Conservation (phyloP, 805 yeast genomes). For the Debaryomyces castellii region DNA sequence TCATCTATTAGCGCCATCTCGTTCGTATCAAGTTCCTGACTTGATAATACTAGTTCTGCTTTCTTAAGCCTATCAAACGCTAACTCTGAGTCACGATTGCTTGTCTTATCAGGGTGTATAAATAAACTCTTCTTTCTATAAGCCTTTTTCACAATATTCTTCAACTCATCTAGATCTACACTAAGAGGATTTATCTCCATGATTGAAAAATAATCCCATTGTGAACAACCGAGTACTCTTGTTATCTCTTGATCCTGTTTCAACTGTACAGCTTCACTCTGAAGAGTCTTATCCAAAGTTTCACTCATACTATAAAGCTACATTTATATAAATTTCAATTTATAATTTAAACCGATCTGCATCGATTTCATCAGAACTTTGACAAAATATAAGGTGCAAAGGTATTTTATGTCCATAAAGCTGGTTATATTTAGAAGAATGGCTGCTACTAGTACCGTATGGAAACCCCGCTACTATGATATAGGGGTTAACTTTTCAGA, state of each 20-base stretch:
- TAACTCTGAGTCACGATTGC: conserved; percentile 54
- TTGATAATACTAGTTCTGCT: conserved; percentile 42
- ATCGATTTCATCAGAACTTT: background rate
- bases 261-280: conserved; percentile 25
- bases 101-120: conserved; percentile 68
- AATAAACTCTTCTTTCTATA: conserved; percentile 60
- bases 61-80: conserved; percentile 63
- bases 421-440: background rate
- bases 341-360: background rate
- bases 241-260: conserved; percentile 52
- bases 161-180: conserved; percentile 25
- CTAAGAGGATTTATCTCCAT: conserved; percentile 41
- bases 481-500: conserved; percentile 80
- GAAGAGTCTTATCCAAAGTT: conserved; percentile 15
- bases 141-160: conserved; percentile 42
- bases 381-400: background rate
- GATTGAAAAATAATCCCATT: conserved; percentile 54
- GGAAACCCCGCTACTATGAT: conserved; percentile 46
- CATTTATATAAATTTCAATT: background rate
- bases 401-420: background rate
- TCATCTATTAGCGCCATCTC: conserved; percentile 7
- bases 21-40: conserved; percentile 10
- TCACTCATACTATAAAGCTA: background rate
- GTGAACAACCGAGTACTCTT: conserved; percentile 49
- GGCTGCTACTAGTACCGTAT: conserved; percentile 8